Evolutionary conservation across 345 rosid genomes (phyloP), one percentile per base, ranked within the genome.

Genomic region (thale cress (Arabidopsis thaliana)): DNA sequence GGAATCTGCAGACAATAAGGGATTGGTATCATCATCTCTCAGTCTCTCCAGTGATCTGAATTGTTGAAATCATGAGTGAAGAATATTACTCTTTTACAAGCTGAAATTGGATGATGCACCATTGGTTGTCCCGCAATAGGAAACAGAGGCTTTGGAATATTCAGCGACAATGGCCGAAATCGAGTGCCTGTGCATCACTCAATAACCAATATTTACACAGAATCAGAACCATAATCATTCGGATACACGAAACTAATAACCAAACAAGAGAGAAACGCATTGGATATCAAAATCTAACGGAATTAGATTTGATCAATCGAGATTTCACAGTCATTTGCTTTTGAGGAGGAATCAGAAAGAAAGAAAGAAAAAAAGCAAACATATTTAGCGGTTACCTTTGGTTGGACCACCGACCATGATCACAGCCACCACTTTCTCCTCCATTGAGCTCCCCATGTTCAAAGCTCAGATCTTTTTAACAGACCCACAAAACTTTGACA

Each of bases 361-460:
- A 16, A 16, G 20, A 16, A 16, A 42, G 1, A 6, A 37, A 1
- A 28, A 50, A 56, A 69, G 65, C 51, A 24, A 53, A 55, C 2
- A 4, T 42, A 5, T 28, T 52, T 3, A 37, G 69, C 33, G 42
- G 44, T 59, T 79, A 94, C 98, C 97, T 94, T 94, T 94, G 65
- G 98, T 94, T 8, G 98, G 98, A 36, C 98, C 98, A 70, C 97
- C 97, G 74, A 94, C 98, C 97, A 94, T 89, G 84, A 91, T 94
- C 66, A 94, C 95, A 80, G 98, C 98, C 56, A 94, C 93, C 58
- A 88, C 90, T 73, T 82, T 89, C 83, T 86, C 97, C 34, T 85
- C 95, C 65, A 78, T 58, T 5, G 91, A 81, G 80, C 86, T 79
- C 50, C 85, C 88, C 97, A 91, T 89, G 69, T 72, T 71, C 56